These are phyloP conservation scores for Closterium sp. DNA, from an alignment of 139 green algal species.

Conservation along the genomic window DNA sequence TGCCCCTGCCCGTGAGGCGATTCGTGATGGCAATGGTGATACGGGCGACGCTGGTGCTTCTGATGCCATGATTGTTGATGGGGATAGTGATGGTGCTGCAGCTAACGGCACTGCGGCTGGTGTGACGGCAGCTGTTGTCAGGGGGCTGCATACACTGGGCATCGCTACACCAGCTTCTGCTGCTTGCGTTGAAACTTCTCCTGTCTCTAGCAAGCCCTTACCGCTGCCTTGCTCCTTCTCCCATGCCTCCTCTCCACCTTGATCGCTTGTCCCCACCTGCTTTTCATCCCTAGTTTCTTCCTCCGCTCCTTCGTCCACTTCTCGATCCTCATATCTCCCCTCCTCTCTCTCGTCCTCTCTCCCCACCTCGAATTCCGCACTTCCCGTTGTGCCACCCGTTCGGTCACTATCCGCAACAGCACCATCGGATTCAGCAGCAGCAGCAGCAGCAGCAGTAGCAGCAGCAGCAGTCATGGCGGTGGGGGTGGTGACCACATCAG, in stretches of 20 bases:
- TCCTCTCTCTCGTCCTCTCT: background rate
- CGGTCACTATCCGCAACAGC: background rate
- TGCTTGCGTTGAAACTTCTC: background rate
- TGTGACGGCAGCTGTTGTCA: background rate
- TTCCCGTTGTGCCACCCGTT: background rate
- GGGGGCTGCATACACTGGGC: background rate
- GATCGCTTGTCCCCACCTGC: background rate
- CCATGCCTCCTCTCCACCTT: background rate
- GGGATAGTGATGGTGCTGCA: no score
- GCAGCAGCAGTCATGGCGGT: background rate
- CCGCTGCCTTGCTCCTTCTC: background rate
- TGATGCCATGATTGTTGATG: no score
- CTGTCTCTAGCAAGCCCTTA: background rate
- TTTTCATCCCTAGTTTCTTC: background rate
- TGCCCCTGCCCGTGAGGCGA: no score
- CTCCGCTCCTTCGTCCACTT: background rate
- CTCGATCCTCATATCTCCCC: background rate
- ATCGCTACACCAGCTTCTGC: background rate
- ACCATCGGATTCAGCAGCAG: no score
- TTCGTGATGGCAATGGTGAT: no score
- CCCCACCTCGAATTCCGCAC: background rate
- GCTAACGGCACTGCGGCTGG: background rate
- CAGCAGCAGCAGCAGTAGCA: background rate
- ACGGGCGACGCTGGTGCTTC: no score
- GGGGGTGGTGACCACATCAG: background rate